A percentile compares a stretch with the other conserved stretches of the same genome.
These are phyloP conservation scores for Trypanosoma congolense DNA, from an alignment of 208 protist species.

Conservation along the genomic window DNA sequence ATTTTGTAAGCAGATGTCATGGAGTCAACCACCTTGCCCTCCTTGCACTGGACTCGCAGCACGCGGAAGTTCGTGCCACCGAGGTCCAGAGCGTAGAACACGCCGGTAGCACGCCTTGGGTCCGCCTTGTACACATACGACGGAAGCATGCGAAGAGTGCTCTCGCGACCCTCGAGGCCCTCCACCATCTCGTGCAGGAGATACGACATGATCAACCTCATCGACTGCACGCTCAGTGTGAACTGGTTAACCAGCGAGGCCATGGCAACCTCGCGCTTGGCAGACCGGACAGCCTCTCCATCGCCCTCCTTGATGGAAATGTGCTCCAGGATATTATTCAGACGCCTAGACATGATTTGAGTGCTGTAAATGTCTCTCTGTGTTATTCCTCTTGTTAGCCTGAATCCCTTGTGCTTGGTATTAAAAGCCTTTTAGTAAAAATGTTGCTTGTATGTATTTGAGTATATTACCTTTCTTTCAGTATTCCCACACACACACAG, in stretches of 20 bases:
- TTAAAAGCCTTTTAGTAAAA: no score
- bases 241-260: conserved; percentile 67
- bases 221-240: conserved; percentile 39
- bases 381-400: no score
- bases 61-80: conserved; percentile 90
- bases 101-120: conserved; percentile 45
- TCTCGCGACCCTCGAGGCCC: conserved; percentile 66
- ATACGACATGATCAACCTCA: conserved; percentile 68
- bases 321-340: conserved; percentile 79
- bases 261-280: conserved; percentile 73
- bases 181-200: conserved; percentile 84
- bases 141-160: conserved; percentile 82
- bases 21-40: conserved; percentile 42
- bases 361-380: no score
- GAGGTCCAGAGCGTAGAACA: conserved; percentile 88
- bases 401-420: no score
- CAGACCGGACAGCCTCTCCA: conserved; percentile 49
- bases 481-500: no score
- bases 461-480: no score
- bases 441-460: no score
- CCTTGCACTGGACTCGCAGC: conserved; percentile 52
- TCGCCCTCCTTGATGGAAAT: conserved; percentile 58
- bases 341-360: conserved; percentile 44
- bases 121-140: conserved; percentile 76
- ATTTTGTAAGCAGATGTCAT: conserved; percentile 52